phyloP scores from a whole-genome alignment of 805 yeast genomes.

The Pichia gijzeniarum region DNA sequence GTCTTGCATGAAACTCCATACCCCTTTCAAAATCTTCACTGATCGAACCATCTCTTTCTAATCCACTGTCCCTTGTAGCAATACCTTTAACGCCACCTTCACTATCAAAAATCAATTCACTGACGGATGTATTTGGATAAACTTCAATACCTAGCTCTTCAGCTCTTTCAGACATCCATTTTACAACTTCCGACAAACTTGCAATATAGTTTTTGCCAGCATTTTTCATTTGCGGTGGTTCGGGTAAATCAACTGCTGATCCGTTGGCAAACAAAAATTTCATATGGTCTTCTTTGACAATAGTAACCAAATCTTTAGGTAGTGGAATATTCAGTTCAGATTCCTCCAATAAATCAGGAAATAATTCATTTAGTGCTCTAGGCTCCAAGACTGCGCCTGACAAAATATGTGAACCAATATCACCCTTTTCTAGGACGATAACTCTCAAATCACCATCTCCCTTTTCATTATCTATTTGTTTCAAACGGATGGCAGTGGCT shows the following conservation, averaged over 20 bases:
- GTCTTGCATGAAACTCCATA: slow-evolving; percentile 90
- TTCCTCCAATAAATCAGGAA: slow-evolving; percentile 57
- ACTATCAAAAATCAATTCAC: slow-evolving; percentile 61
- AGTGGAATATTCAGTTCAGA: slow-evolving; percentile 57
- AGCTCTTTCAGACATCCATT: slow-evolving; percentile 79
- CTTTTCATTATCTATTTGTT: slow-evolving; percentile 70
- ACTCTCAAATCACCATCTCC: slow-evolving; percentile 61
- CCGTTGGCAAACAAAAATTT: slow-evolving; percentile 54
- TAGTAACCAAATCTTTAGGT: slow-evolving; percentile 70
- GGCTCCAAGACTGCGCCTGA: slow-evolving; percentile 97
- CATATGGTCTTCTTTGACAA: slow-evolving; percentile 71
- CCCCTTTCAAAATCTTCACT: slow-evolving; percentile 82
- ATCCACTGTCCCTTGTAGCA: slow-evolving; percentile 91
- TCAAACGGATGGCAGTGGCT: slow-evolving; percentile 84
- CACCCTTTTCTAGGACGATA: slow-evolving; percentile 85
- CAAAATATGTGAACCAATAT: slow-evolving; percentile 85
- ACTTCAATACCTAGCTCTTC: slow-evolving; percentile 91
- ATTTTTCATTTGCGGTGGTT: slow-evolving; percentile 87
- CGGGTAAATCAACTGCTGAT: slow-evolving; percentile 66
- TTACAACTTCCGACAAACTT: slow-evolving; percentile 73
- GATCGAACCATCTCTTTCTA: slow-evolving; percentile 68
- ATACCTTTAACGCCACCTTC: slow-evolving; percentile 74
- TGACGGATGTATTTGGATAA: slow-evolving; percentile 84
- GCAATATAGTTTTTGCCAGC: slow-evolving; percentile 78
- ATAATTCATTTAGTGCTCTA: slow-evolving; percentile 74